phyloP scores from a whole-genome alignment of 2,329 filamentous ascomycete genomes.

The Coniella vitis region DNA sequence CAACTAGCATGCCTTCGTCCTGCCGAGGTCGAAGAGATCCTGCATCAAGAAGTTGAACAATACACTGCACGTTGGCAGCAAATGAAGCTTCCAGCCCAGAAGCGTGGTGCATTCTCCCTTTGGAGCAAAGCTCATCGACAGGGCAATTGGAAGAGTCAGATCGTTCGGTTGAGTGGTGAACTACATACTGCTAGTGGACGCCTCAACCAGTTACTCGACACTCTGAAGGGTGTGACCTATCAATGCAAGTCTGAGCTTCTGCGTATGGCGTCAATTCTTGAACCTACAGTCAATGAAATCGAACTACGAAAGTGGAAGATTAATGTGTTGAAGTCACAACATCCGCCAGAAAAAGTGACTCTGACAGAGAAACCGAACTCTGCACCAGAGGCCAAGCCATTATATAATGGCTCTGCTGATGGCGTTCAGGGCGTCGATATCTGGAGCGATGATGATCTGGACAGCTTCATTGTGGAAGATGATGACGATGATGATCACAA shows the following conservation, averaged over 20 bases:
- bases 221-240: constrained; percentile 50
- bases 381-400: constrained; percentile 21
- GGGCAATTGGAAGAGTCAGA: constrained; percentile 32
- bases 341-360: constrained; percentile 32
- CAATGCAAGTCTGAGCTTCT: constrained; percentile 43
- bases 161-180: constrained; percentile 35
- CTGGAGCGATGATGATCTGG: constrained; percentile 34
- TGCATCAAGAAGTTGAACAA: constrained; percentile 47
- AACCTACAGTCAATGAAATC: constrained; percentile 47
- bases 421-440: constrained; percentile 7
- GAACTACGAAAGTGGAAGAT: constrained; percentile 46
- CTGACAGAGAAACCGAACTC: constrained; percentile 15
- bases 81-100: constrained; percentile 48
- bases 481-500: constrained; percentile 15
- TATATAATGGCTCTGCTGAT: background rate
- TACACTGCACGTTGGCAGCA: constrained; percentile 50
- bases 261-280: constrained; percentile 35
- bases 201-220: constrained; percentile 46
- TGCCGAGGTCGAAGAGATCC: constrained; percentile 42
- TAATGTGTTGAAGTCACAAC: constrained; percentile 34
- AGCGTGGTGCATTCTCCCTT: constrained; percentile 49
- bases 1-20: constrained; percentile 26
- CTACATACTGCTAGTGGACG: constrained; percentile 41
- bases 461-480: constrained; percentile 44
- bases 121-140: constrained; percentile 53